Conservation (phyloP, 1,284 basidiomycete species). For the Cystobasidium pallidum region DNA sequence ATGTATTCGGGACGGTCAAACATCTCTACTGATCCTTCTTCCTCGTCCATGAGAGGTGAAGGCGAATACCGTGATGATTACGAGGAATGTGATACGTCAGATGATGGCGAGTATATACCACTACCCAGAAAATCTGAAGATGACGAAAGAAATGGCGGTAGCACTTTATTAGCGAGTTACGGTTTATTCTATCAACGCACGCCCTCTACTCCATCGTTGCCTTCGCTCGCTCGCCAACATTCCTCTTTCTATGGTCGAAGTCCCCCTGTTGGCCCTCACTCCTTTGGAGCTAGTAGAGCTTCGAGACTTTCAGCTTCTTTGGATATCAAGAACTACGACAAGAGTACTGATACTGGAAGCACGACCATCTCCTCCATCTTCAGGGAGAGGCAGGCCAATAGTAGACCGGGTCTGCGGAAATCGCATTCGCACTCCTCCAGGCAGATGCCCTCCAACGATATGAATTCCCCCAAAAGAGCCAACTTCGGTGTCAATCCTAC, state of each 20-base stretch:
- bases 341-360: not conserved
- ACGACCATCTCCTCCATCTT: slow-evolving; percentile 20
- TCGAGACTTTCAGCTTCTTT: slow-evolving; percentile 27
- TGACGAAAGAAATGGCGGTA: slow-evolving; percentile 21
- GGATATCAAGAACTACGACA: slow-evolving; percentile 11
- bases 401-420: not conserved
- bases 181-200: slow-evolving; percentile 42
- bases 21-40: slow-evolving; percentile 38
- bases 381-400: slow-evolving; percentile 12
- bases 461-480: slow-evolving; percentile 4
- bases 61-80: slow-evolving; percentile 21
- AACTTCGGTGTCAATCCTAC: slow-evolving; percentile 21
- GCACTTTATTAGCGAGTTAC: slow-evolving; percentile 20
- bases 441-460: slow-evolving; percentile 11
- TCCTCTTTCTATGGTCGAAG: slow-evolving; percentile 14
- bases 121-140: slow-evolving; percentile 20
- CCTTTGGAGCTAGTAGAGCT: not conserved
- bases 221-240: slow-evolving; percentile 15
- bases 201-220: slow-evolving; percentile 34
- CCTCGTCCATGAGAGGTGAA: slow-evolving; percentile 24
- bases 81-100: slow-evolving; percentile 2
- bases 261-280: slow-evolving; percentile 6
- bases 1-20: slow-evolving; percentile 26
- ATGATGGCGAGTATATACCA: slow-evolving; percentile 31
- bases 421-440: slow-evolving; percentile 9